Conservation (phyloP, 2,329 filamentous ascomycete genomes). For the Cadophora malorum region DNA sequence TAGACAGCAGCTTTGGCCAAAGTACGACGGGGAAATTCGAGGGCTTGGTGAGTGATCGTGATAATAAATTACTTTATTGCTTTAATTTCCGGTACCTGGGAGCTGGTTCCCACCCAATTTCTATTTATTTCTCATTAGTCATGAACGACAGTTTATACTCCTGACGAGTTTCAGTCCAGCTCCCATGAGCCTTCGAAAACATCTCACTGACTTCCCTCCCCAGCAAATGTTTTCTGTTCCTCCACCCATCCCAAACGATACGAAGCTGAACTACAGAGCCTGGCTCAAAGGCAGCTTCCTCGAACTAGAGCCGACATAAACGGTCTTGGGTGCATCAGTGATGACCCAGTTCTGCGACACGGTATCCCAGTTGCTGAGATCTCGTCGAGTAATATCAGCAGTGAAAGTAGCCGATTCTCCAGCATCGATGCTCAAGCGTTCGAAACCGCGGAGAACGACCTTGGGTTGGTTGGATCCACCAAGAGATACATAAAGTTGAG, state of each 20-base stretch:
- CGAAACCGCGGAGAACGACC: conserved; percentile 78
- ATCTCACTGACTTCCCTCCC: not conserved
- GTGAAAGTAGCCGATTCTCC: conserved; percentile 72
- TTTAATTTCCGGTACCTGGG: not conserved
- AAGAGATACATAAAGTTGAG: conserved; percentile 75
- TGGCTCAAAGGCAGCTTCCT: conserved; percentile 42
- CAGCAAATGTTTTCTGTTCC: not conserved
- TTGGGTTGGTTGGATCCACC: conserved; percentile 77
- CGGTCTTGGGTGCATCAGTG: conserved; percentile 41
- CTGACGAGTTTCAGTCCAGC: conserved; percentile 13
- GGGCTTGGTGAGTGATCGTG: not conserved
- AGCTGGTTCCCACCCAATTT: not conserved
- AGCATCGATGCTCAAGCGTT: conserved; percentile 73
- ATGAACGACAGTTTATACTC: conserved; percentile 18
- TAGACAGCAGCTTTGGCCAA: not conserved
- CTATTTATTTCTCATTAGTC: conserved; percentile 18
- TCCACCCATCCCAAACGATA: not conserved
- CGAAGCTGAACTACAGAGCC: conserved; percentile 26
- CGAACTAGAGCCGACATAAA: conserved; percentile 45
- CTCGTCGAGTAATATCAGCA: conserved; percentile 75
- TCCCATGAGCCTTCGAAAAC: not conserved
- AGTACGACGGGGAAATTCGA: not conserved
- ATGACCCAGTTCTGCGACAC: conserved; percentile 81
- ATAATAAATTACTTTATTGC: conserved; percentile 10
- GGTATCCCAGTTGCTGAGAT: conserved; percentile 87